Evolutionary conservation across 306 rosid species (phyloP), one percentile per base, ranked within the genome.

Genomic region (Sicyos baderoa): DNA sequence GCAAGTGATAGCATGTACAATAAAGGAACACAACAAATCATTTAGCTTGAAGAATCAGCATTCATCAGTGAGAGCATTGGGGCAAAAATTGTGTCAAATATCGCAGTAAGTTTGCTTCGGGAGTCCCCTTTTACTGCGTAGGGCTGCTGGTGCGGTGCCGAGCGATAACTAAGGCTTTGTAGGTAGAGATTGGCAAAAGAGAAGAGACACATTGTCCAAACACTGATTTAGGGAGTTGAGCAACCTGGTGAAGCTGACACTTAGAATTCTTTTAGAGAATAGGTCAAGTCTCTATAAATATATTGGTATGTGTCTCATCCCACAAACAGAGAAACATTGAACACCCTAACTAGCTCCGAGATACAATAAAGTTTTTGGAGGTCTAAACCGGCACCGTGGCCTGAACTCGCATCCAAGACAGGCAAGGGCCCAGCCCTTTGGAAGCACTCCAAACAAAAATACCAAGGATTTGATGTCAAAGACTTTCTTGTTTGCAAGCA

Each of bases 401-500:
- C 68, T 10, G 4, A 61, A 35, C 68, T 62, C 68, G 0, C n/a
- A 35, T 37, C 50, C 25, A 37, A 17, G 40, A 18, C 51, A 6
- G 7, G 17, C 67, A 60, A 16, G 67, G 67, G 13, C 67, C 47
- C 23, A 6, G 21, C 65, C 13, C 13, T 29, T 58, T 29, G 67
- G 23, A 60, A 60, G 15, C 45, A 29, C 8, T 32, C 14, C 8
- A 60, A 60, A 60, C 48, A 32, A 60, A 35, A 6, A 29, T 8
- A 58, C 6, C 25, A 17, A 45, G 0, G 51, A 9, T 62, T 35
- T 37, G 29, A 15, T 17, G 50, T 62, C 27, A 17, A 17, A 4
- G 68, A 62, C 50, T 62, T 62, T 37, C 69, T 13, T 62, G 51
- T 62, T 62, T 62, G 69, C 51, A 62, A 62, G 51, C 27, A 40